These are phyloP conservation scores for Leptomonas pyrrhocoris DNA, from an alignment of 208 protist genomes.

Conservation along the genomic window DNA sequence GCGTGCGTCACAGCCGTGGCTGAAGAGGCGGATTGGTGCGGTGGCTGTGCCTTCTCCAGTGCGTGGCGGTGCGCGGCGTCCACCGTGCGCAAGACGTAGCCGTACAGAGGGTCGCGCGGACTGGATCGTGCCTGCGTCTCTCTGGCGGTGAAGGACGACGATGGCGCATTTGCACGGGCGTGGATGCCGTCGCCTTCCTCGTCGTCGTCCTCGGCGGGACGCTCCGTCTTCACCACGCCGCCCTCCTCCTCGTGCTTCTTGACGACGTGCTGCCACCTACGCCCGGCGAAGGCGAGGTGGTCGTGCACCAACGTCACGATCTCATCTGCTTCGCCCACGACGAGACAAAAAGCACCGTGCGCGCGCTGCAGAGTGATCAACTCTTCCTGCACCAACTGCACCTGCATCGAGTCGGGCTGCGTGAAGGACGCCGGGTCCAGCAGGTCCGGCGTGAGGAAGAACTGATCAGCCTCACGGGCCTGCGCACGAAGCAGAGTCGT, in stretches of 20 bases:
- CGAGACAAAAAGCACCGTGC: constrained; percentile 60
- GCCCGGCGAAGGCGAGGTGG: constrained; percentile 22
- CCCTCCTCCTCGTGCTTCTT: constrained; percentile 14
- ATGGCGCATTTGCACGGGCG: neutral
- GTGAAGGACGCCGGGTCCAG: constrained; percentile 55
- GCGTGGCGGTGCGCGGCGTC: constrained; percentile 21
- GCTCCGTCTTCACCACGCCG: constrained; percentile 2
- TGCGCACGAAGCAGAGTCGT: constrained; percentile 22
- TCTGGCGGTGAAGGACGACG: neutral
- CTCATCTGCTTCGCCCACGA: constrained; percentile 83
- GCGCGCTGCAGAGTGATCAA: constrained; percentile 54
- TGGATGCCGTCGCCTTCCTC: neutral
- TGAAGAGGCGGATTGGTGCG: neutral
- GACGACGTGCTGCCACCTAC: constrained; percentile 19
- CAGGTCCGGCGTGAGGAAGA: constrained; percentile 63
- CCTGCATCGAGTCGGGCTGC: constrained; percentile 47
- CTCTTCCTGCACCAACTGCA: constrained; percentile 76
- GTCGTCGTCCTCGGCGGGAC: neutral
- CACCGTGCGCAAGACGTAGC: constrained; percentile 30
- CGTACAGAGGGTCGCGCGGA: constrained; percentile 14
- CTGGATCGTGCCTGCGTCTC: neutral
- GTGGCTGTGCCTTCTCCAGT: neutral
- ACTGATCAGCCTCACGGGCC: constrained; percentile 22
- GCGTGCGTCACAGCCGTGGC: neutral
- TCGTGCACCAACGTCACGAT: constrained; percentile 49